Evolutionary conservation across 2,329 filamentous ascomycete genomes (phyloP).

Genomic region (Samsoniella hepiali): DNA sequence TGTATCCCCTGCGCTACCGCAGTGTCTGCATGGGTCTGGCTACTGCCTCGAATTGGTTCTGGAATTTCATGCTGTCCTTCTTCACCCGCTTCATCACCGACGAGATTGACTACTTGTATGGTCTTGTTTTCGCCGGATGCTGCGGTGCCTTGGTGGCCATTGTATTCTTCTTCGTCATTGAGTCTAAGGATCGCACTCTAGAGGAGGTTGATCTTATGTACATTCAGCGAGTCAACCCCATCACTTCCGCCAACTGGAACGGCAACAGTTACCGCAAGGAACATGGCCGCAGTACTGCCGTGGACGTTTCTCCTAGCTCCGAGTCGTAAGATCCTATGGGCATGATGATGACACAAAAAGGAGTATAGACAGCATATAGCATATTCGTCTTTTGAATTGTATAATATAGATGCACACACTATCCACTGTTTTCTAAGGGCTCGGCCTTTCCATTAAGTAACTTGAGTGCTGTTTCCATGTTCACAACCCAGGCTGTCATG

Average conservation of each 20-base stretch:
- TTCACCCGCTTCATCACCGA: conserved; percentile 70
- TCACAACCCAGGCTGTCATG: conserved; percentile 1
- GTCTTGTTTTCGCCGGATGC: conserved; percentile 68
- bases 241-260: conserved; percentile 41
- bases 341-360: not conserved
- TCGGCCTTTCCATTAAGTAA: not conserved
- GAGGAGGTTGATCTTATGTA: conserved; percentile 82
- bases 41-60: conserved; percentile 59
- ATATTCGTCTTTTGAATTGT: not conserved
- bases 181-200: conserved; percentile 67
- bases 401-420: not conserved
- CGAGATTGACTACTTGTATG: conserved; percentile 66
- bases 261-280: conserved; percentile 7
- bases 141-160: conserved; percentile 60
- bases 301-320: not conserved
- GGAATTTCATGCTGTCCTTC: conserved; percentile 59
- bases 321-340: not conserved
- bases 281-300: not conserved
- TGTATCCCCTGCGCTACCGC: conserved; percentile 59
- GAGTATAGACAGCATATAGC: not conserved
- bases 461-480: not conserved
- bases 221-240: conserved; percentile 47
- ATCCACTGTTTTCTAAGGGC: not conserved
- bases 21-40: conserved; percentile 53
- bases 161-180: conserved; percentile 74